These are phyloP conservation scores for Candida neerlandica DNA, from an alignment of 1,139 yeast species.

Conservation along the genomic window DNA sequence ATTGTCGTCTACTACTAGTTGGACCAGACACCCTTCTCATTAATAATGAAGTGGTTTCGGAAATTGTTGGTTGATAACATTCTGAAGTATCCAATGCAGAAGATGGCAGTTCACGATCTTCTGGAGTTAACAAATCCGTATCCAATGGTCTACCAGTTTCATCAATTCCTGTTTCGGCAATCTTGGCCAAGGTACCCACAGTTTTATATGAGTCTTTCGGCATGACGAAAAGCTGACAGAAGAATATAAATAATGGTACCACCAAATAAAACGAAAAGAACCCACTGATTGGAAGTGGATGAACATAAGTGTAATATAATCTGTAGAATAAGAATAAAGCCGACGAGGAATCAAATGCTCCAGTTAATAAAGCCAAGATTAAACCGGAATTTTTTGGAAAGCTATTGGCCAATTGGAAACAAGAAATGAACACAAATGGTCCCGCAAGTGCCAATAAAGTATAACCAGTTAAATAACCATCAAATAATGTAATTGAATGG, in stretches of 20 bases:
- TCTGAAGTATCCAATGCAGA: conserved; percentile 4
- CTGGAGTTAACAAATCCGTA: conserved; percentile 39
- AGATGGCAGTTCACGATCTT: conserved; percentile 26
- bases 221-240: conserved; percentile 78
- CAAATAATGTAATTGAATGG: conserved; percentile 27
- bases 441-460: conserved; percentile 48
- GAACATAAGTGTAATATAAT: conserved; percentile 53
- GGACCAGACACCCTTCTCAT: conserved; percentile 34
- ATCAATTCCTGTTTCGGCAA: conserved; percentile 71
- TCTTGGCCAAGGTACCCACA: conserved; percentile 63
- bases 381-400: conserved; percentile 48
- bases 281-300: conserved; percentile 36
- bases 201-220: conserved; percentile 77
- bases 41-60: conserved; percentile 46
- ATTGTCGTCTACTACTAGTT: conserved; percentile 34
- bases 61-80: conserved; percentile 37
- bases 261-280: conserved; percentile 69
- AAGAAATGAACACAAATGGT: conserved; percentile 49
- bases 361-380: conserved; percentile 45
- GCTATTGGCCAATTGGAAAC: conserved; percentile 49
- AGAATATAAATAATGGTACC: conserved; percentile 73
- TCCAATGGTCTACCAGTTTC: conserved; percentile 57
- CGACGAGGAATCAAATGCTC: conserved; percentile 49
- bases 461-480: conserved; percentile 44
- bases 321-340: conserved; percentile 61